These are phyloP conservation scores for Sordariomycetes sp. DNA, from an alignment of 2,329 filamentous ascomycete genomes.

Conservation along the genomic window DNA sequence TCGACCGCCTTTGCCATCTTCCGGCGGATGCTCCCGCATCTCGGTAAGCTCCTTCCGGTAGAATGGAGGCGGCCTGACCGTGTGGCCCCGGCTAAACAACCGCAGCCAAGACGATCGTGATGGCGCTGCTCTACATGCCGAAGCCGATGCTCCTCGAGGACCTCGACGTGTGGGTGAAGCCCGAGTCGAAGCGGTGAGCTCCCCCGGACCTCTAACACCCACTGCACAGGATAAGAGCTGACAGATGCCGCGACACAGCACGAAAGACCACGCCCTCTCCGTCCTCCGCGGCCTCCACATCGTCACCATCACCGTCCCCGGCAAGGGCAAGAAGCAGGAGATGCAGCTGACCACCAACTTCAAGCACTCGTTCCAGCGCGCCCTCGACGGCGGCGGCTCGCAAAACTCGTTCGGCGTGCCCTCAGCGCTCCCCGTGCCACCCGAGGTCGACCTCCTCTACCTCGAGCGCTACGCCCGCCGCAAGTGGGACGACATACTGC, in stretches of 20 bases:
- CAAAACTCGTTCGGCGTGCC: constrained; percentile 88
- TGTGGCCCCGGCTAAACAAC: not conserved
- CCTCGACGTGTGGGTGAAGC: constrained; percentile 77
- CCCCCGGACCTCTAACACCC: not conserved
- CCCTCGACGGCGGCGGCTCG: constrained; percentile 75
- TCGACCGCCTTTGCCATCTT: constrained; percentile 94
- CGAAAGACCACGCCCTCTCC: constrained; percentile 75
- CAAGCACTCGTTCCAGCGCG: constrained; percentile 69
- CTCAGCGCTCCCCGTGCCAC: constrained; percentile 51
- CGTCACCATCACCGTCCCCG: constrained; percentile 52
- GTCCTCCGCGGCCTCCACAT: constrained; percentile 83
- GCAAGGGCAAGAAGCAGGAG: constrained; percentile 54
- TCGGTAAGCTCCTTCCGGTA: constrained; percentile 46
- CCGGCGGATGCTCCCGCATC: constrained; percentile 87
- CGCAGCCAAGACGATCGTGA: constrained; percentile 85
- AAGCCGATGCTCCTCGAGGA: constrained; percentile 67
- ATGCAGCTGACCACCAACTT: constrained; percentile 76
- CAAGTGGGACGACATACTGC: constrained; percentile 93
- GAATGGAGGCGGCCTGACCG: not conserved
- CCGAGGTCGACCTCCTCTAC: constrained; percentile 56
- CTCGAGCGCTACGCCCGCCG: constrained; percentile 77
- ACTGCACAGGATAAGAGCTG: not conserved
- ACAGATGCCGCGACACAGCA: constrained; percentile 29
- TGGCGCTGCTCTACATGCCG: constrained; percentile 88
- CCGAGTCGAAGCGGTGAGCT: constrained; percentile 35